These are phyloP conservation scores for Pseudocercospora eumusae DNA, from an alignment of 2,329 filamentous ascomycete genomes.

Conservation along the genomic window DNA sequence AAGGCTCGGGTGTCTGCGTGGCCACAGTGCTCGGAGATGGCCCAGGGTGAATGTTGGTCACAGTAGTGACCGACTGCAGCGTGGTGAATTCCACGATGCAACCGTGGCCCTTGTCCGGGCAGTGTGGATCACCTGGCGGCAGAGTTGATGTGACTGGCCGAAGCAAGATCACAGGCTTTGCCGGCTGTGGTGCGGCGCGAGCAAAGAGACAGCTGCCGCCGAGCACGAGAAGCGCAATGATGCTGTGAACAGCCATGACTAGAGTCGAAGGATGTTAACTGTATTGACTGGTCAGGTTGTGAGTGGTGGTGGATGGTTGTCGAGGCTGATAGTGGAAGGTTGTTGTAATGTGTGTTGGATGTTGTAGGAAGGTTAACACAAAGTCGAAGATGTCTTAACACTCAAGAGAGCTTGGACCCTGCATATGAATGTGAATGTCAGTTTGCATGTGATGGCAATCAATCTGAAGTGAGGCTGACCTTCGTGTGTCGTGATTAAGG, in stretches of 20 bases:
- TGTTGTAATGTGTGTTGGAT: not conserved
- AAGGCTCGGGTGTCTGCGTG: too few relatives aligned
- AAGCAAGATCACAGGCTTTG: not conserved
- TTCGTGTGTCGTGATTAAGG: not conserved
- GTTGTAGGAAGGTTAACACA: not conserved
- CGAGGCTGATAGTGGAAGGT: not conserved
- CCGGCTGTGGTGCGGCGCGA: not conserved
- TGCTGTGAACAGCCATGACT: not conserved
- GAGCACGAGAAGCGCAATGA: not conserved
- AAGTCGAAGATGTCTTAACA: not conserved
- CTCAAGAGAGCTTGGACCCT: constrained; percentile 1
- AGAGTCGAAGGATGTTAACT: not conserved
- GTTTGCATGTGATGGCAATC: constrained; percentile 1
- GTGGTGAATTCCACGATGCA: too few relatives aligned
- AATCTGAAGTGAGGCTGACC: constrained; percentile 3
- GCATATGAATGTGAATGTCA: not conserved
- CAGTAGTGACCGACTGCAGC: too few relatives aligned
- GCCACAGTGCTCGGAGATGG: too few relatives aligned
- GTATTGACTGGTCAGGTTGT: not conserved
- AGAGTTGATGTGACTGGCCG: too few relatives aligned
- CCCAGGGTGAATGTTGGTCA: too few relatives aligned
- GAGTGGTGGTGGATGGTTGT: too few relatives aligned
- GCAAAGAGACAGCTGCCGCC: not conserved
- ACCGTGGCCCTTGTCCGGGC: too few relatives aligned
- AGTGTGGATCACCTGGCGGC: too few relatives aligned